A percentile compares a stretch with the other conserved stretches of the same genome.
phyloP scores from a whole-genome alignment of 768 basidiomycete species.

The Lactarius evosmus region DNA sequence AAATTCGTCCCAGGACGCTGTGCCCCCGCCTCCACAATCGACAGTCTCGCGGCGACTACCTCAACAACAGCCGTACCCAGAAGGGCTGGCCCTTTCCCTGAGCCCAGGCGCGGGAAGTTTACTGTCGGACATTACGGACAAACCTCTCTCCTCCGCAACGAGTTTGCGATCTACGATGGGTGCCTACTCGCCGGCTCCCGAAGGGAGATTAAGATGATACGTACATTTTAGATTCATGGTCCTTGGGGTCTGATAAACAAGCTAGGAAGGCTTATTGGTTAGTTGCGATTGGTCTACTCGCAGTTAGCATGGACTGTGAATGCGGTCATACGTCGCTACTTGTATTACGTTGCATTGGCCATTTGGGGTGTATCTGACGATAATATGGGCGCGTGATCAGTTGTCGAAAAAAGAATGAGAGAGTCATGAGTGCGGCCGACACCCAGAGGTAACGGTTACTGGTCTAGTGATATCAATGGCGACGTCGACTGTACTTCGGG shows the following conservation, averaged over 20 bases:
- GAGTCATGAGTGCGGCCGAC: too few species aligned
- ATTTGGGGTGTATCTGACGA: neutral
- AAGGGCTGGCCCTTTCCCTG: neutral
- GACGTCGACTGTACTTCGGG: too few species aligned
- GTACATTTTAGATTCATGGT: neutral
- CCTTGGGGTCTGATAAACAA: neutral
- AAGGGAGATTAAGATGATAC: neutral
- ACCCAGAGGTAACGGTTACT: too few species aligned
- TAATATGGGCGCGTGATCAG: neutral
- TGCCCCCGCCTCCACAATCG: neutral
- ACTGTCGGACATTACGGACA: neutral
- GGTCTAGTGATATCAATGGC: too few species aligned
- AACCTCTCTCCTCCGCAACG: neutral
- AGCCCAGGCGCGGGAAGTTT: neutral
- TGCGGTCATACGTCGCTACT: neutral
- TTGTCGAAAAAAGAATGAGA: neutral
- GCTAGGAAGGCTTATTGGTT: neutral
- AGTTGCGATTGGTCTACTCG: neutral
- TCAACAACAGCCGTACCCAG: neutral
- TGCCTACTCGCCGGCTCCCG: neutral
- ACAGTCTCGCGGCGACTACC: neutral
- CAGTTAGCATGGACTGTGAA: neutral
- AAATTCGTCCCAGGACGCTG: neutral
- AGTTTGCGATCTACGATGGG: neutral
- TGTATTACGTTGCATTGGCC: neutral